These are phyloP conservation scores for Alternaria ventricosa DNA, from an alignment of 2,329 filamentous ascomycete species.

Conservation along the genomic window DNA sequence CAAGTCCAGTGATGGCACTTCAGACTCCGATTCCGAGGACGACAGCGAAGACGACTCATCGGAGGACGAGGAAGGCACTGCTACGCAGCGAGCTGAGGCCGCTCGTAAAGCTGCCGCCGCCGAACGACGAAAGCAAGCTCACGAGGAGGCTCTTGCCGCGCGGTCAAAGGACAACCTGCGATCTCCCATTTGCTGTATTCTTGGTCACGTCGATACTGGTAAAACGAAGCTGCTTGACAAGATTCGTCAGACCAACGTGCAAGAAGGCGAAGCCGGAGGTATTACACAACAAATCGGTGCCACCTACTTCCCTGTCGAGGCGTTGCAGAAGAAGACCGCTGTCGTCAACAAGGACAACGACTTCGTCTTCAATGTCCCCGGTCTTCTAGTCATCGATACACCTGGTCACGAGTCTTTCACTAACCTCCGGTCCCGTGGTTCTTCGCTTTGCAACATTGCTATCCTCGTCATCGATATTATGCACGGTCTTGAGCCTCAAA, in stretches of 20 bases:
- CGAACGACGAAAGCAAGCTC: constrained; percentile 84
- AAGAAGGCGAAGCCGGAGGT: constrained; percentile 98
- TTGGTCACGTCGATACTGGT: constrained; percentile 99
- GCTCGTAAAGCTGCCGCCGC: constrained; percentile 87
- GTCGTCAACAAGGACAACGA: constrained; percentile 89
- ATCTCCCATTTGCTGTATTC: constrained; percentile 98
- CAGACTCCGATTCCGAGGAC: constrained; percentile 50
- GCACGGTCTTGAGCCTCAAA: constrained; percentile 98
- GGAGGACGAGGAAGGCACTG: constrained; percentile 77
- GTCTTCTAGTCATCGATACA: constrained; percentile 95
- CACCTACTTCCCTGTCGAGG: constrained; percentile 97
- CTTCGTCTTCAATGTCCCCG: constrained; percentile 97
- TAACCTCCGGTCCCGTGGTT: constrained; percentile 94
- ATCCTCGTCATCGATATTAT: constrained; percentile 99
- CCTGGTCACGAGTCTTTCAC: constrained; percentile 99
- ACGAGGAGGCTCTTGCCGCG: constrained; percentile 89
- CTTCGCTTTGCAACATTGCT: constrained; percentile 98
- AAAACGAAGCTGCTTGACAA: constrained; percentile 99
- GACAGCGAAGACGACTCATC: constrained; percentile 65
- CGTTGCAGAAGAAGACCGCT: constrained; percentile 87
- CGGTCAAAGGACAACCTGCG: constrained; percentile 93
- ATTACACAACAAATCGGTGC: constrained; percentile 99
- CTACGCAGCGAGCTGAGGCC: constrained; percentile 73
- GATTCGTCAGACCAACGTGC: constrained; percentile 96
- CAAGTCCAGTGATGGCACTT: constrained; percentile 26